phyloP scores from a whole-genome alignment of 1,139 yeast genomes.

The Meyerozyma carpophila region DNA sequence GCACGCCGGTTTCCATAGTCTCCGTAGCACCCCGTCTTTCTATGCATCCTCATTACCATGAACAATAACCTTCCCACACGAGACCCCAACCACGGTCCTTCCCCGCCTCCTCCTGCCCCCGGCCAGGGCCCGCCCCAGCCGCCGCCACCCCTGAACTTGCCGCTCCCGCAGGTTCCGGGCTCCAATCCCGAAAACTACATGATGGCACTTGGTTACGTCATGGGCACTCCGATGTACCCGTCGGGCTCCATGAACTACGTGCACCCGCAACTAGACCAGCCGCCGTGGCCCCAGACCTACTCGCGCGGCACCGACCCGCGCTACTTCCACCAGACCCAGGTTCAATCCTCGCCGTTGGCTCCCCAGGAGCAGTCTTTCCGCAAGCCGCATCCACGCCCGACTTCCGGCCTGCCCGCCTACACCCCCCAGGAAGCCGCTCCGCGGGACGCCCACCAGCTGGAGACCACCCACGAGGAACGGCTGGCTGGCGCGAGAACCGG shows the following conservation, averaged over 20 bases:
- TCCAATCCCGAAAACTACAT: not conserved
- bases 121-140: not conserved
- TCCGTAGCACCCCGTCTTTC: too few species aligned
- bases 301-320: not conserved
- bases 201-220: not conserved
- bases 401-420: too few species aligned
- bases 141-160: not conserved
- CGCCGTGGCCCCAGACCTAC: not conserved
- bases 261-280: not conserved
- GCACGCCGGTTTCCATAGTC: too few species aligned
- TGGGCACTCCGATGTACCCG: not conserved
- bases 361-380: too few species aligned
- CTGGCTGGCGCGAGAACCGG: not conserved
- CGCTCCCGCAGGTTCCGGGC: not conserved
- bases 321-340: not conserved
- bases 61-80: not conserved
- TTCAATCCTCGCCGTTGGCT: not conserved
- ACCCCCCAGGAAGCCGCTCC: too few species aligned
- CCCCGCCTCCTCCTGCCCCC: not conserved
- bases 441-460: not conserved
- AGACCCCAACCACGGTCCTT: not conserved
- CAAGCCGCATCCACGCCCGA: too few species aligned
- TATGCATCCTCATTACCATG: not conserved
- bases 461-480: not conserved
- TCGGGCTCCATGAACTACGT: not conserved